Percentiles rank a stretch among this genome's conserved stretches.
Evolutionary conservation across 345 rosid genomes (phyloP).

Genomic region (Raphanus raphanistrum): DNA sequence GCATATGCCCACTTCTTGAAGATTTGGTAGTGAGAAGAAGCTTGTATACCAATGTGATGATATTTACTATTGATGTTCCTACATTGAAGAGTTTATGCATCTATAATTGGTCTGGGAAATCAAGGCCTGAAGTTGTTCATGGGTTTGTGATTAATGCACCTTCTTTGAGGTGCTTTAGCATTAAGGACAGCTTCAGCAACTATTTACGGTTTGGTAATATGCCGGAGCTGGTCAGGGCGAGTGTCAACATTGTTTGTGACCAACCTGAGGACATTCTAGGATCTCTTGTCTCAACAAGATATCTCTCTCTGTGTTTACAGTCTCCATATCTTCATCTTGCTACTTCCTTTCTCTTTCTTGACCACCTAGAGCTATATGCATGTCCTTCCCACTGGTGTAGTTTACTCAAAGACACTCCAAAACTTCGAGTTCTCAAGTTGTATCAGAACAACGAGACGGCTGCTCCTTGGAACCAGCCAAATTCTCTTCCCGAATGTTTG

Average conservation of each 20-base stretch:
- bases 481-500: conserved; percentile 1
- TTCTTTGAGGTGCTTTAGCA: conserved; percentile 14
- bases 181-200: conserved; percentile 8
- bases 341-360: conserved; percentile 15
- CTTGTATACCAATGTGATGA: not conserved
- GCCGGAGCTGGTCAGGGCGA: conserved; percentile 7
- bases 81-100: conserved; percentile 14
- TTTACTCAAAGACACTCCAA: conserved; percentile 3
- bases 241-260: conserved; percentile 2
- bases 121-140: not conserved
- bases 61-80: conserved; percentile 1
- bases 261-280: conserved; percentile 12
- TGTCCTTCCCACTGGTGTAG: conserved; percentile 3
- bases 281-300: conserved; percentile 7
- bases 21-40: conserved; percentile 19
- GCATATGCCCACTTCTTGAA: conserved; percentile 10
- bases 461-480: not conserved
- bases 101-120: not conserved
- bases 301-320: conserved; percentile 20
- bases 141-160: conserved; percentile 23
- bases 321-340: not conserved
- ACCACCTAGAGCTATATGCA: conserved; percentile 19
- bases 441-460: not conserved
- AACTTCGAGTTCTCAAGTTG: conserved; percentile 21
- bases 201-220: conserved; percentile 4